Conservation (phyloP, 805 yeast genomes). For the Yarrowia sp. region DNA sequence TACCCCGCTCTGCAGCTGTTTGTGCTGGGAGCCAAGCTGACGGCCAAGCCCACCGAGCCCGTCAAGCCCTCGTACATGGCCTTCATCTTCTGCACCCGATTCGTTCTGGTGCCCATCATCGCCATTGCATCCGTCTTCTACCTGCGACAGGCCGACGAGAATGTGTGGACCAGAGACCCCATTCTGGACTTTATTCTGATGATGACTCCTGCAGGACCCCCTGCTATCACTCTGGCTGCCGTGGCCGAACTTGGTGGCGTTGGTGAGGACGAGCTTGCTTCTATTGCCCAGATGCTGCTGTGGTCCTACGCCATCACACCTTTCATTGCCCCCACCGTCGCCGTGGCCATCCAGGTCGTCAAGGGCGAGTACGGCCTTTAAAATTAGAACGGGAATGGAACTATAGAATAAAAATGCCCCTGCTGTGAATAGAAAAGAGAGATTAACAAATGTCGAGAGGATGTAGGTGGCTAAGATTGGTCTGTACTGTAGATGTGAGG, state of each 20-base stretch:
- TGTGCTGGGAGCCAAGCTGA: slow-evolving; percentile 42
- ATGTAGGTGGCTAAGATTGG: too few species aligned
- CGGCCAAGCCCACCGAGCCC: slow-evolving; percentile 40
- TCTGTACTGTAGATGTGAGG: too few species aligned
- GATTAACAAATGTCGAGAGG: too few species aligned
- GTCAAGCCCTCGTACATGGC: slow-evolving; percentile 38
- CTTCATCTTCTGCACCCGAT: slow-evolving; percentile 39
- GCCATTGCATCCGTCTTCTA: slow-evolving; percentile 40
- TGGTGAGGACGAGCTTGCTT: slow-evolving; percentile 41
- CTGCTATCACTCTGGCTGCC: slow-evolving; percentile 44
- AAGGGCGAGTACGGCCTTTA: slow-evolving; percentile 39
- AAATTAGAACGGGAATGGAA: not conserved
- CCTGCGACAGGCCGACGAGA: slow-evolving; percentile 37
- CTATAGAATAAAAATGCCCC: not conserved
- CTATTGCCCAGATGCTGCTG: slow-evolving; percentile 41
- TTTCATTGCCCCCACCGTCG: slow-evolving; percentile 42
- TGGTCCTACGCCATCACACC: slow-evolving; percentile 42
- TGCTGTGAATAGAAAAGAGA: not conserved
- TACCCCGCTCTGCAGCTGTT: slow-evolving; percentile 44
- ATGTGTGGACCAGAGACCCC: slow-evolving; percentile 42
- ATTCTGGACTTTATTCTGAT: slow-evolving; percentile 42
- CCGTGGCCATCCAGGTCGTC: slow-evolving; percentile 41
- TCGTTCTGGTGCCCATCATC: slow-evolving; percentile 40
- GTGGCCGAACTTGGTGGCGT: slow-evolving; percentile 44
- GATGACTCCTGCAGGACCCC: slow-evolving; percentile 44